A percentile compares a stretch with the other conserved stretches of the same genome.
Evolutionary conservation across 2,329 filamentous ascomycete species (phyloP).

Genomic region (Hymenoscyphus repandus): DNA sequence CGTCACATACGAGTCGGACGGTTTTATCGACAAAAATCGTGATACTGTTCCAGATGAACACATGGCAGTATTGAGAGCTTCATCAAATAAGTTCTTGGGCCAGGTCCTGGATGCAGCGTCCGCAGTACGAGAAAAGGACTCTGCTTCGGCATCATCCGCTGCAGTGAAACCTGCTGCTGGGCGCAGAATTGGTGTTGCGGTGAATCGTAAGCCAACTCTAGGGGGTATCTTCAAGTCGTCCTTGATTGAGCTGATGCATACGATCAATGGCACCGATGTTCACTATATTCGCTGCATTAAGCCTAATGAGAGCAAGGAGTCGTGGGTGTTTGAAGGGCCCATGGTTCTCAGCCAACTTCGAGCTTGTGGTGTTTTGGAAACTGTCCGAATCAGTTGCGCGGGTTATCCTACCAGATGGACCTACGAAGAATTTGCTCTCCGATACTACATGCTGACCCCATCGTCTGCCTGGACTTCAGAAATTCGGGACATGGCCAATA

Average conservation of each 20-base stretch:
- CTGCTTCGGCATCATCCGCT: conserved; percentile 55
- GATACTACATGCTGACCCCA: conserved; percentile 96
- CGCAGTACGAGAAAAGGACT: conserved; percentile 84
- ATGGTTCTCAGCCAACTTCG: conserved; percentile 97
- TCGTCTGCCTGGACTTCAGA: conserved; percentile 89
- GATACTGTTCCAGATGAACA: conserved; percentile 98
- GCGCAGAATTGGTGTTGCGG: conserved; percentile 83
- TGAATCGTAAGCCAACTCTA: conserved; percentile 92
- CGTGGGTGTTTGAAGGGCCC: conserved; percentile 97
- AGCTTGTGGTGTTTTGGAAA: conserved; percentile 98
- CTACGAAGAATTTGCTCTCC: conserved; percentile 94
- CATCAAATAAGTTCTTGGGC: conserved; percentile 77
- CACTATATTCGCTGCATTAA: conserved; percentile 99
- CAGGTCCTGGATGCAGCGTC: conserved; percentile 82
- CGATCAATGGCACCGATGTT: conserved; percentile 95
- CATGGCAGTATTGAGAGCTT: conserved; percentile 83
- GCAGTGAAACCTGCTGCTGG: conserved; percentile 77
- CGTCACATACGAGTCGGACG: conserved; percentile 97
- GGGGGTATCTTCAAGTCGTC: conserved; percentile 99
- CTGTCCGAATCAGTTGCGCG: conserved; percentile 93
- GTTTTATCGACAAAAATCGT: conserved; percentile 98
- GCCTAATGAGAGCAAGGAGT: conserved; percentile 92
- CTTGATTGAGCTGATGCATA: conserved; percentile 94
- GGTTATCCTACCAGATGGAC: conserved; percentile 98
- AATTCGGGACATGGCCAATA: conserved; percentile 89